phyloP scores from a whole-genome alignment of 2,329 filamentous ascomycete species.

The Iodosphaeria phyllophila region DNA sequence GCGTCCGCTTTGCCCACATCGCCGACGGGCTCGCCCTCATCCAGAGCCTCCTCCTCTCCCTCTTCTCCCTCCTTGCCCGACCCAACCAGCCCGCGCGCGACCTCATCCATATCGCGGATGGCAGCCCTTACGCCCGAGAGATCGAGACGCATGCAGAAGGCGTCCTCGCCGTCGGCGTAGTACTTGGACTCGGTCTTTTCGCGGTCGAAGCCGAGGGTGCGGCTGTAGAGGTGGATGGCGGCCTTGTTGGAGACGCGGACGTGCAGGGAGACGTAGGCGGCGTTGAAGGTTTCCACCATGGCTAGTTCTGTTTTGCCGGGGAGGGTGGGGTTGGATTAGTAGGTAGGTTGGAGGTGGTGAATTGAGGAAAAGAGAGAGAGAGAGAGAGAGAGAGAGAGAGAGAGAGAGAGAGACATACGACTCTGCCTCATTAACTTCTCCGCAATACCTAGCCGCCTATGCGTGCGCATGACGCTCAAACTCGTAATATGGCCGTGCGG shows the following conservation, averaged over 20 bases:
- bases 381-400: constrained; percentile 2
- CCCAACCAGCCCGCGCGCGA: too few relatives aligned
- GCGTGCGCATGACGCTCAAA: constrained; percentile 89
- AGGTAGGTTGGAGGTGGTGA: constrained; percentile 2
- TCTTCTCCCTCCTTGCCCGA: constrained; percentile 15
- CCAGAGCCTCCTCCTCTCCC: constrained; percentile 6
- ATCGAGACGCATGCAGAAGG: constrained; percentile 84
- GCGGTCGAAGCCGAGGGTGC: constrained; percentile 76
- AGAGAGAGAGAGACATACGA: too few relatives aligned
- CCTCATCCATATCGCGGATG: constrained; percentile 23
- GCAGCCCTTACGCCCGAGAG: constrained; percentile 34
- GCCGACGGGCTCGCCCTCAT: constrained; percentile 56
- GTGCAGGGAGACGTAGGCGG: constrained; percentile 86
- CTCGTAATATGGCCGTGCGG: constrained; percentile 94
- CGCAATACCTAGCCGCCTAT: constrained; percentile 74
- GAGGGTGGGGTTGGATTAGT: background rate
- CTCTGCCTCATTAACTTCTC: constrained; percentile 97
- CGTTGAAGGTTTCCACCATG: constrained; percentile 89
- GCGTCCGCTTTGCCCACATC: constrained; percentile 35
- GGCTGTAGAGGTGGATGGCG: constrained; percentile 78
- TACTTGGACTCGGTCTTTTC: constrained; percentile 79
- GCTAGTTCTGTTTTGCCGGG: constrained; percentile 46
- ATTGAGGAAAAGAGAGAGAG: constrained; percentile 2
- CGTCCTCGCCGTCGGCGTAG: constrained; percentile 96
- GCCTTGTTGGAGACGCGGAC: constrained; percentile 88